Evolutionary conservation across 73 alveolate genomes (phyloP), one percentile per base, ranked within the genome.

Genomic region (Uronychia binucleata): DNA sequence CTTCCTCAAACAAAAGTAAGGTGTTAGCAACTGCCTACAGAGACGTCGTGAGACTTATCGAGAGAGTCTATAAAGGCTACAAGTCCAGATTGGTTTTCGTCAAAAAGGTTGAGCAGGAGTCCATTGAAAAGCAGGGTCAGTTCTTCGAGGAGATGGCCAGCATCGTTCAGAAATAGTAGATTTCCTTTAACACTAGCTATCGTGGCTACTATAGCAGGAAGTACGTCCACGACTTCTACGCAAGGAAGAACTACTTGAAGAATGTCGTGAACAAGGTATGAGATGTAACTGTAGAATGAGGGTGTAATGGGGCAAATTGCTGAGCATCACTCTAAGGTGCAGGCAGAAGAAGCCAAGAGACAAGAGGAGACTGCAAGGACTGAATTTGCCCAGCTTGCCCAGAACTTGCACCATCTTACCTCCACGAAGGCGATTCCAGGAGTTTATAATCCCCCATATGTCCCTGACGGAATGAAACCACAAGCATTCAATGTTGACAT

Each of bases 371-470:
- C 92, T n/a, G 96, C 97, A 35, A 87, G 97, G 85, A 91, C 93
- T n/a, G 97, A 95, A 67, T 94, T 95, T 80, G 88, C 90, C 1
- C 84, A 92, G 58, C 83, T 95, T 28, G 97, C 97, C 26, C 82
- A 90, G 28, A 95, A 95, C 74, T 81, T 95, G 57, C 98, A 95
- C 81, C 98, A 95, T 82, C 84, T 95, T 29, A 74, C 88, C 28
- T 90, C 97, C 28, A 95, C 98, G 0, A 92, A 87, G 75, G 94
- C 92, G 5, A 90, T 90, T 34, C 97, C 97, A 34, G 98, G 98
- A 25, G 97, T 95, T 11, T 95, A 93, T 77, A 95, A 95, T 83
- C 86, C 96, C 28, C 98, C 98, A 0, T 95, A 91, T 85, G 83
- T 89, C 19, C 78, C 87, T 58, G 80, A 81, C 8, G 97, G 91